Evolutionary conservation across 2,329 filamentous ascomycete species (phyloP), one percentile per base, ranked within the genome.

Genomic region (Hypoxylon sp.): DNA sequence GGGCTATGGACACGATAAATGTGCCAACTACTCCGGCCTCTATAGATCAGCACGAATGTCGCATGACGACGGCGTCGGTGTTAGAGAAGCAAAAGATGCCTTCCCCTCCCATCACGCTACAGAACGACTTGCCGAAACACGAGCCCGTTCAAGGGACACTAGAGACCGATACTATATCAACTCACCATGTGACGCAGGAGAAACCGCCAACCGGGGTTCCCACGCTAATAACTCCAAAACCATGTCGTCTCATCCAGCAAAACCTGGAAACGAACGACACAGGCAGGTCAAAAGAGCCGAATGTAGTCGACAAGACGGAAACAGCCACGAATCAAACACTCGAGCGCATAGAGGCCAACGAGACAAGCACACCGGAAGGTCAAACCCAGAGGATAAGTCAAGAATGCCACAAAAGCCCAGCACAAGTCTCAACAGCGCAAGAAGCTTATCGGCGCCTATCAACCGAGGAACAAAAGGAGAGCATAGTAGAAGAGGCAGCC

Each of bases 81-180:
- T 55, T 21, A 55, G 58, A 67, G 58, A 19, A 52, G 60, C 55
- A 14, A 38, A 69, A 55, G 53, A 66, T 46, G 36, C 48, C 43
- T 75, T 78, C 71, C 76, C 76, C 45, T 68, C 75, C 43, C 71
- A 68, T 23, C 59, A 70, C 60, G 68, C 70, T 60, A 71, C 73
- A 41, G 76, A 78, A 45, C 48, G 65, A 17, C 68, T 78, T 48
- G 75, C 70, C 55, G 76, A 78, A 63, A 57, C 60, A 36, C 64
- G 66, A 36, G 73, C 72, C 51, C 53, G 62, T 13, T 65, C 75
- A 30, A 67, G 61, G 67, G 69, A 76, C 59, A 74, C 71, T 49
- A 68, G 71, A 57, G 65, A 73, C 17, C 65, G 76, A 45, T 76
- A 77, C 28, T 71, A 63, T 63, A 65, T 78, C 65, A 57, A 60